Percentiles rank a stretch among this genome's conserved stretches.
Evolutionary conservation across 2,329 filamentous ascomycete genomes (phyloP).

Genomic region (Clarireedia paspali): DNA sequence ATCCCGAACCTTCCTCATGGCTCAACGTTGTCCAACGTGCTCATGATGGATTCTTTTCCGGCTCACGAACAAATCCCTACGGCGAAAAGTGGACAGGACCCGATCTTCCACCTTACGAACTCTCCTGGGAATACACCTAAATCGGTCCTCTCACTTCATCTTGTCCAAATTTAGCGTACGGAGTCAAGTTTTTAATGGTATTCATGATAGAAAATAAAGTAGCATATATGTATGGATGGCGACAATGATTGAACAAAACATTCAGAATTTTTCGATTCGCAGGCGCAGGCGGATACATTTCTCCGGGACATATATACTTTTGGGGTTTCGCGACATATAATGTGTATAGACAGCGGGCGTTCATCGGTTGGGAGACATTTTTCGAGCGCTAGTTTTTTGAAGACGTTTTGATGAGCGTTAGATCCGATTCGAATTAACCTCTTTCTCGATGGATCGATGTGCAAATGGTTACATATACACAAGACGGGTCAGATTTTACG

Average conservation of each 20-base stretch:
- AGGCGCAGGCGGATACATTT: not conserved
- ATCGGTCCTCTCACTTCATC: too few species aligned
- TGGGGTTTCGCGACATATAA: not conserved
- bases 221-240: not conserved
- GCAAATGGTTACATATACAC: not conserved
- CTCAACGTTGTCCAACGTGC: conserved; percentile 44
- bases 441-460: not conserved
- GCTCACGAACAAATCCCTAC: conserved; percentile 42
- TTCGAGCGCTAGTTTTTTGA: not conserved
- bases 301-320: not conserved
- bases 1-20: conserved; percentile 49
- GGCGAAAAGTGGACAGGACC: conserved; percentile 40
- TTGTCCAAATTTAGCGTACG: too few species aligned
- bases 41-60: conserved; percentile 45
- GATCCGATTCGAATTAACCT: not conserved
- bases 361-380: not conserved
- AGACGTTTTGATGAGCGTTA: not conserved
- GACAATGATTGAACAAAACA: not conserved
- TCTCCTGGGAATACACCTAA: too few species aligned
- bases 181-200: too few species aligned
- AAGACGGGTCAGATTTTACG: too few species aligned
- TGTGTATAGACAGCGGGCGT: conserved; percentile 2
- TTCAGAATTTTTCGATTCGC: not conserved
- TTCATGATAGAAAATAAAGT: not conserved
- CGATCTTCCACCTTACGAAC: too few species aligned